These are phyloP conservation scores for Agapanthus africanus DNA, from an alignment of 106 monocot species.

Conservation along the genomic window DNA sequence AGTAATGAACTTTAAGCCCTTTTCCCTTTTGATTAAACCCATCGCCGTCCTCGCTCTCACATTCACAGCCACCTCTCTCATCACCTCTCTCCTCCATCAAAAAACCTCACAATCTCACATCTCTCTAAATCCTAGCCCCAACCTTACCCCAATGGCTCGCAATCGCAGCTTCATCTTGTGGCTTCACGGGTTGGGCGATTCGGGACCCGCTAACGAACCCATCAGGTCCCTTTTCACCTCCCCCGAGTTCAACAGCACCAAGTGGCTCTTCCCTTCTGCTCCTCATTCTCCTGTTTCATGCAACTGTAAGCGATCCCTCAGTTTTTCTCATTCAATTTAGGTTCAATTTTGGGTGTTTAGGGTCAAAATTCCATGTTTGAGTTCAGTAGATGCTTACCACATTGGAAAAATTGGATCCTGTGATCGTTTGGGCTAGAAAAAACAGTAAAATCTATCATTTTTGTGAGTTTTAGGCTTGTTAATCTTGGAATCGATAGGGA, in stretches of 20 bases:
- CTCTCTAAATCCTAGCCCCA: not conserved
- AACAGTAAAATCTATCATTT: too few species aligned
- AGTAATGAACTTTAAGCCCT: conserved; percentile 8
- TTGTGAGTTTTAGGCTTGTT: too few species aligned
- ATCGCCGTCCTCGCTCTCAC: conserved; percentile 15
- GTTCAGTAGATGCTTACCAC: too few species aligned
- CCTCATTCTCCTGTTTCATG: conserved; percentile 56
- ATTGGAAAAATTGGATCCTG: too few species aligned
- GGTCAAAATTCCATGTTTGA: too few species aligned
- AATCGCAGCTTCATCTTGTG: conserved; percentile 64
- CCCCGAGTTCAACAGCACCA: conserved; percentile 46
- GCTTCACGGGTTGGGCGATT: conserved; percentile 80
- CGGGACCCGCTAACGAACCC: conserved; percentile 71
- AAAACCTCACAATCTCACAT: not conserved
- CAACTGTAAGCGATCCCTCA: conserved; percentile 65
- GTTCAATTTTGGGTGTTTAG: too few species aligned
- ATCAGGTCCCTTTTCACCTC: conserved; percentile 58
- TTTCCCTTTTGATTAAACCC: not conserved
- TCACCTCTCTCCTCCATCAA: conserved; percentile 9
- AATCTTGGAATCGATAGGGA: too few species aligned
- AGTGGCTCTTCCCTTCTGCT: conserved; percentile 80
- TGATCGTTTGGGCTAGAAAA: too few species aligned
- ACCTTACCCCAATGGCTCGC: conserved; percentile 11
- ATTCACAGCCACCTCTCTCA: conserved; percentile 11
- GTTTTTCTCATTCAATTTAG: not conserved